Conservation (phyloP, 2,329 filamentous ascomycete species). For the Fusarium floridanum region DNA sequence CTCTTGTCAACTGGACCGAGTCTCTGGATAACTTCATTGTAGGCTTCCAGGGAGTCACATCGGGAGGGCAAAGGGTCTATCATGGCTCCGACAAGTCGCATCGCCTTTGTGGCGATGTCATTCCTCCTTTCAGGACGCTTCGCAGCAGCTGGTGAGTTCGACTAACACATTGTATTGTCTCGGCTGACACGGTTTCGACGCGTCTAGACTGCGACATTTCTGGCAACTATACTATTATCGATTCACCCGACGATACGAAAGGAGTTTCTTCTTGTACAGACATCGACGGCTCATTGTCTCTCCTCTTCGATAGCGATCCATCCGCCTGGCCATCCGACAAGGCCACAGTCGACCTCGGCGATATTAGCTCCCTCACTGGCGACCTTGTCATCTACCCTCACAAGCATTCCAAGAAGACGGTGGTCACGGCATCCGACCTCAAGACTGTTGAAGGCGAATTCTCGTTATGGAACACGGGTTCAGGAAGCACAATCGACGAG, state of each 20-base stretch:
- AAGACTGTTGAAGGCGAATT: slow-evolving; percentile 40
- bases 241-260: slow-evolving; percentile 35
- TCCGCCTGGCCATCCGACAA: slow-evolving; percentile 41
- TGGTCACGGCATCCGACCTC: slow-evolving; percentile 36
- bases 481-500: slow-evolving; percentile 26
- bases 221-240: slow-evolving; percentile 46
- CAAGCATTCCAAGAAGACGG: slow-evolving; percentile 41
- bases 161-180: background rate
- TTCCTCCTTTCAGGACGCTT: slow-evolving; percentile 39
- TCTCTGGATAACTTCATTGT: slow-evolving; percentile 20
- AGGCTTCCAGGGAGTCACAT: slow-evolving; percentile 19
- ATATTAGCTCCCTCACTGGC: slow-evolving; percentile 37
- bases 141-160: slow-evolving; percentile 40
- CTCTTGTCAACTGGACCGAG: slow-evolving; percentile 1
- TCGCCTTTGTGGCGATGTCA: slow-evolving; percentile 43
- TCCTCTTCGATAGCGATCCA: slow-evolving; percentile 42
- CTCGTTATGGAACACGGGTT: slow-evolving; percentile 43
- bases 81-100: slow-evolving; percentile 43
- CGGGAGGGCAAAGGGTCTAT: slow-evolving; percentile 37
- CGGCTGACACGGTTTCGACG: slow-evolving; percentile 15
- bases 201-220: slow-evolving; percentile 43
- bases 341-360: slow-evolving; percentile 44
- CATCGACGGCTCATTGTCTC: slow-evolving; percentile 46
- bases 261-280: slow-evolving; percentile 41
- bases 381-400: slow-evolving; percentile 46